phyloP scores from a whole-genome alignment of 1,284 basidiomycete species.

The Leccinum solheimii region DNA sequence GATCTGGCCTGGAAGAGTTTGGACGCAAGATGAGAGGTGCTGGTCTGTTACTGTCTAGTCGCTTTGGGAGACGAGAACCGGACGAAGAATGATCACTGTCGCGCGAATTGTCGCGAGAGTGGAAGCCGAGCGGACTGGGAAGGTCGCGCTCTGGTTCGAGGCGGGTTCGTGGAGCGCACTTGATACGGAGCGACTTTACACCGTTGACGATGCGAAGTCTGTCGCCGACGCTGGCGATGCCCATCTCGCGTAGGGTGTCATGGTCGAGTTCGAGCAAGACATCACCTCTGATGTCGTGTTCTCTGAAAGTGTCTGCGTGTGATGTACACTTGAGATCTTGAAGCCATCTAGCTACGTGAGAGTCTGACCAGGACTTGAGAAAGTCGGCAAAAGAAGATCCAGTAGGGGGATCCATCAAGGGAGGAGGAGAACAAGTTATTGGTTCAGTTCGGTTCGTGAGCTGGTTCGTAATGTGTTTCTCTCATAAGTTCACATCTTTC shows the following conservation, averaged over 20 bases:
- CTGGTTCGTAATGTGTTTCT: not conserved
- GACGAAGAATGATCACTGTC: constrained; percentile 31
- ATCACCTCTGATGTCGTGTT: constrained; percentile 87
- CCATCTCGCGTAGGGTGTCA: constrained; percentile 83
- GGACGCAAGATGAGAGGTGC: constrained; percentile 65
- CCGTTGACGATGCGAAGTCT: constrained; percentile 82
- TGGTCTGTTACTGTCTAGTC: constrained; percentile 57
- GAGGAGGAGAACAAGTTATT: not conserved
- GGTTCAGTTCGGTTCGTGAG: not conserved
- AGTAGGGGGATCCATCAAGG: constrained; percentile 56
- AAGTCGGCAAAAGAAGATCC: constrained; percentile 61
- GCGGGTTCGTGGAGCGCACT: constrained; percentile 39
- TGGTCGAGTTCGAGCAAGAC: constrained; percentile 89
- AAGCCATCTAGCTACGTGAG: constrained; percentile 71
- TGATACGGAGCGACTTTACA: constrained; percentile 74
- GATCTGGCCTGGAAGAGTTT: constrained; percentile 49
- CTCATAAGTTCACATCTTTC: not conserved
- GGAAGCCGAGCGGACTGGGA: constrained; percentile 6
- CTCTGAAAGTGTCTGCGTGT: constrained; percentile 70
- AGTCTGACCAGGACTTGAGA: constrained; percentile 68
- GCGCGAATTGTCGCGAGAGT: constrained; percentile 24
- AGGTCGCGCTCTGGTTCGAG: constrained; percentile 6
- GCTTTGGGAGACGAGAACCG: constrained; percentile 36
- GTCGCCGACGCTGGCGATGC: constrained; percentile 85
- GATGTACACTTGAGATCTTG: constrained; percentile 69